Base-by-base conservation (phyloP, 2,329 filamentous ascomycete species). In the Neoscytalidium dimidiatum region DNA sequence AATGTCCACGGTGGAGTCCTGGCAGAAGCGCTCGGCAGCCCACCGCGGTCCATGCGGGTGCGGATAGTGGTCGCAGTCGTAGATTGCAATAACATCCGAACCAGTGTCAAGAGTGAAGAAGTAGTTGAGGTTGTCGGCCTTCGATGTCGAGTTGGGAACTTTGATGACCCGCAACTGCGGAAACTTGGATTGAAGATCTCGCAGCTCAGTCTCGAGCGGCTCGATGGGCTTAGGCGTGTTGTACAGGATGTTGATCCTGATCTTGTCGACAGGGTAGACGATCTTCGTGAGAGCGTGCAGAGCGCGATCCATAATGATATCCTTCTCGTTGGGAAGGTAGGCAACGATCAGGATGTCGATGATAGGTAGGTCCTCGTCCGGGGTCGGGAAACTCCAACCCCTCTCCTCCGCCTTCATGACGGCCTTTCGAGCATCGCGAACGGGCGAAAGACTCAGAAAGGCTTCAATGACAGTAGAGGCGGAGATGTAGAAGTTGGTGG, bases 51-150 rank as follows among this genome's bases (percentile, higher is more conserved):
- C 80, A 68, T 83, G 78, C 1, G 82, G 82, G 64, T 84, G 82
- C 6, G 81, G 79, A 63, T 82, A 82, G 70, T 84, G 82, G 66
- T 83, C 82, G 66, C 79, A 82, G 68, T 84, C 82, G 68, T 81
- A 84, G 53, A 84, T 81, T 17, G 80, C 80, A 66, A 79, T 81
- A 48, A 82, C 71, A 44, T 83, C 79, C 4, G 81, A 77, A 21
- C 78, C 78, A 7, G 78, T 82, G 21, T 81, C 71, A 19, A 82
- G 70, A 3, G 73, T 75, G 68, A 82, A 78, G 68, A 81, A 83
- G 69, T 82, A 78, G 71, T 83, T 83, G 57, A 83, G 72, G 63
- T 83, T 83, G 70, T 83, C 80, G 21, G 81, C 81, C 67, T 83
- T 83, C 0, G 81, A 83, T 9, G 76, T 83, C 5, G 81, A 83